These are phyloP conservation scores for Pseudopithomyces chartarum DNA, from an alignment of 2,329 filamentous ascomycete species.

Conservation along the genomic window DNA sequence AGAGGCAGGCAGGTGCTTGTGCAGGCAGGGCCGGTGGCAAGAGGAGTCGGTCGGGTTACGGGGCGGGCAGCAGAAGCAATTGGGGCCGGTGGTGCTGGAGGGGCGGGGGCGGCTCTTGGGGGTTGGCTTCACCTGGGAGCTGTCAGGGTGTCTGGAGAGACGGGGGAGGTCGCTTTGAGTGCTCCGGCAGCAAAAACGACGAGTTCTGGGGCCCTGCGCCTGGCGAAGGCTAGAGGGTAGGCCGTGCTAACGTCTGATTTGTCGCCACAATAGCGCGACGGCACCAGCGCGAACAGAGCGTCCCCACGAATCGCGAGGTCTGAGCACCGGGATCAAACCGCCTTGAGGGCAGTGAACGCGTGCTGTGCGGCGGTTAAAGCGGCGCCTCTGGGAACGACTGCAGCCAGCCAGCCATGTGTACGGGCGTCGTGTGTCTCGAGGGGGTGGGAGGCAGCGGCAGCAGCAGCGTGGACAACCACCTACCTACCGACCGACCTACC, in stretches of 20 bases:
- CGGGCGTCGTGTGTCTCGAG: too few relatives aligned
- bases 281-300: conserved; percentile 11
- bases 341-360: background rate
- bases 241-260: conserved; percentile 24
- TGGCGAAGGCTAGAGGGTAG: conserved; percentile 7
- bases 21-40: background rate
- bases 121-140: background rate
- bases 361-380: conserved; percentile 21
- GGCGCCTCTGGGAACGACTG: conserved; percentile 9
- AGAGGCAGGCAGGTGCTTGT: conserved; percentile 13
- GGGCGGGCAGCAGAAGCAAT: conserved; percentile 1
- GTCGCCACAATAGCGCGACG: conserved; percentile 25
- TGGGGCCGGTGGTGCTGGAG: background rate
- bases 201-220: conserved; percentile 17
- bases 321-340: background rate
- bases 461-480: too few relatives aligned
- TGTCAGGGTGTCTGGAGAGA: conserved; percentile 9
- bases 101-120: conserved; percentile 1
- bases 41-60: too few relatives aligned
- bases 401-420: background rate
- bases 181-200: conserved; percentile 33
- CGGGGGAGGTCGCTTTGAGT: conserved; percentile 20
- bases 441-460: too few relatives aligned
- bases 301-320: conserved; percentile 5
- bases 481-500: too few relatives aligned